A percentile compares a stretch with the other conserved stretches of the same genome.
These are phyloP conservation scores for Musa schizocarpa DNA, from an alignment of 176 grass and related monocot species.

Conservation along the genomic window DNA sequence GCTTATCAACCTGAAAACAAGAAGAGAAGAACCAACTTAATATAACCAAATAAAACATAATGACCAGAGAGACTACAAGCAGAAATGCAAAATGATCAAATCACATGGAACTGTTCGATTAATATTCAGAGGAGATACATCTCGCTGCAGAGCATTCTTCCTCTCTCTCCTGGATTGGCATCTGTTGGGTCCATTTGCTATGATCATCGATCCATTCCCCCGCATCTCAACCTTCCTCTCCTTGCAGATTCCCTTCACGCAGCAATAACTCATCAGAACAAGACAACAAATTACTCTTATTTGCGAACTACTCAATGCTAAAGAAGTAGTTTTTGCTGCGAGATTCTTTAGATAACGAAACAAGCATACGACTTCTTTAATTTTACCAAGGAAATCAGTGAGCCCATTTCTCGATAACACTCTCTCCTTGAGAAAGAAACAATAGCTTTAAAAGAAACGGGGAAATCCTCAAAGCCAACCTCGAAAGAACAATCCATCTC, in stretches of 20 bases:
- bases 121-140: constrained; percentile 32
- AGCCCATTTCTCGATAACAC: constrained; percentile 29
- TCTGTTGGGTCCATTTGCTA: constrained; percentile 26
- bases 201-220: constrained; percentile 21
- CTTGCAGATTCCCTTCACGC: constrained; percentile 55
- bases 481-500: background rate
- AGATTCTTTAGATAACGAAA: no score
- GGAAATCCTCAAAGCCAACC: background rate
- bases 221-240: constrained; percentile 41
- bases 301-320: constrained; percentile 21
- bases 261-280: constrained; percentile 21
- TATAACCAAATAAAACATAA: constrained; percentile 1
- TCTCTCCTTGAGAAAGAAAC: background rate
- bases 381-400: constrained; percentile 24
- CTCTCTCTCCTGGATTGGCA: constrained; percentile 63
- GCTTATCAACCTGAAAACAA: constrained; percentile 73
- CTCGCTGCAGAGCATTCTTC: constrained; percentile 87
- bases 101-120: background rate
- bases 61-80: background rate
- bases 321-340: constrained; percentile 4
- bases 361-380: background rate
- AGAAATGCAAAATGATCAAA: background rate
- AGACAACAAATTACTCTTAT: constrained; percentile 37
- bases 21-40: constrained; percentile 14
- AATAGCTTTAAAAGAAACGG: background rate